These are phyloP conservation scores for Alternaria triticimaculans DNA, from an alignment of 2,329 filamentous ascomycete species.

Conservation along the genomic window DNA sequence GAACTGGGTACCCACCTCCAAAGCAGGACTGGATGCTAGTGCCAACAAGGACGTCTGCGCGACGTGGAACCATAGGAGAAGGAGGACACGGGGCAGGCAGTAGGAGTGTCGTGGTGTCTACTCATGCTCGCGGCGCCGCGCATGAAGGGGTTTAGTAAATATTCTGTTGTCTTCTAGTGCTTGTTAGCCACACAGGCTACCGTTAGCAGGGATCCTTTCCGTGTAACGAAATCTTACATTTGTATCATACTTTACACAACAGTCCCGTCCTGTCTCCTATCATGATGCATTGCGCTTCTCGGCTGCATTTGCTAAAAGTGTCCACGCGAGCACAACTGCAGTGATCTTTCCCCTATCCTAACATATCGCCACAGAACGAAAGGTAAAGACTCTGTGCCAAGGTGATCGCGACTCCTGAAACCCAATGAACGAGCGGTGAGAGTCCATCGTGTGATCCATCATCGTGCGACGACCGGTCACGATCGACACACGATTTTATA, in stretches of 20 bases:
- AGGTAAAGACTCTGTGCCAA: background rate
- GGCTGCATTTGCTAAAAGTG: background rate
- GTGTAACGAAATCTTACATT: background rate
- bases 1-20: conserved; percentile 9
- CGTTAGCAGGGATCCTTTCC: background rate
- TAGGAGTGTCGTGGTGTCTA: background rate
- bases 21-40: conserved; percentile 7
- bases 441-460: background rate
- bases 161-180: background rate
- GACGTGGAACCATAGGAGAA: conserved; percentile 6
- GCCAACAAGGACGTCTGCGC: conserved; percentile 1
- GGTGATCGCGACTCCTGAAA: background rate
- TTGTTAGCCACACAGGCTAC: background rate
- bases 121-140: background rate
- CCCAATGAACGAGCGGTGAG: background rate
- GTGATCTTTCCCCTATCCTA: background rate
- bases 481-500: background rate
- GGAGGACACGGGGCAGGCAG: background rate
- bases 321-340: background rate
- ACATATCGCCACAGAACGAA: background rate
- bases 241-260: background rate
- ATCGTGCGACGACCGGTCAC: background rate
- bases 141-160: background rate
- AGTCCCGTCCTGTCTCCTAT: background rate
- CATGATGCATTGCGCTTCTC: background rate